phyloP scores from a whole-genome alignment of 2,329 filamentous ascomycete species.

The Clarireedia monteithiana region DNA sequence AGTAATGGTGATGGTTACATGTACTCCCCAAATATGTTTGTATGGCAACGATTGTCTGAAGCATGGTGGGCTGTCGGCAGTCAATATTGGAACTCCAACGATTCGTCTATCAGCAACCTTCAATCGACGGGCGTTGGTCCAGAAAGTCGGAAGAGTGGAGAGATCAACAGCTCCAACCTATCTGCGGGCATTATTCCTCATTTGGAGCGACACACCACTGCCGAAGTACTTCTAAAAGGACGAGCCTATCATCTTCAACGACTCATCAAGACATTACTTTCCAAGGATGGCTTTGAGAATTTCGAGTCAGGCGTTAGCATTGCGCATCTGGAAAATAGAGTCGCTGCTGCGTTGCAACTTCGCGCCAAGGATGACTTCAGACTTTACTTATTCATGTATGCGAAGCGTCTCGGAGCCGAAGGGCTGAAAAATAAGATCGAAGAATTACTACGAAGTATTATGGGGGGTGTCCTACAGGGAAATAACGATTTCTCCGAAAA shows the following conservation, averaged over 20 bases:
- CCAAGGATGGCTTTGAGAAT: slow-evolving; percentile 82
- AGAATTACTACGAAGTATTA: slow-evolving; percentile 74
- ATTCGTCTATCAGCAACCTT: slow-evolving; percentile 76
- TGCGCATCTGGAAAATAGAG: slow-evolving; percentile 88
- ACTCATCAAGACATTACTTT: slow-evolving; percentile 81
- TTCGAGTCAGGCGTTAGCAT: slow-evolving; percentile 90
- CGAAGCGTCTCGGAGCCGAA: slow-evolving; percentile 88
- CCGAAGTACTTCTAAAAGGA: slow-evolving; percentile 83
- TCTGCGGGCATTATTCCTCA: slow-evolving; percentile 90
- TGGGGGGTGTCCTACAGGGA: slow-evolving; percentile 63
- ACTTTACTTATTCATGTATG: slow-evolving; percentile 95
- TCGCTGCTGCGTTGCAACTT: slow-evolving; percentile 79
- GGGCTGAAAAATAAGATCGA: slow-evolving; percentile 83
- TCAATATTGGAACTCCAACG: slow-evolving; percentile 98
- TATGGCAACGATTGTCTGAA: slow-evolving; percentile 94
- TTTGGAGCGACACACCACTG: slow-evolving; percentile 90
- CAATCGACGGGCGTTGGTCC: slow-evolving; percentile 63
- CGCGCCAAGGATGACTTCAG: slow-evolving; percentile 88
- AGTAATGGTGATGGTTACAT: slow-evolving; percentile 92
- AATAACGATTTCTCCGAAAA: slow-evolving; percentile 38
- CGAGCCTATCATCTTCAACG: slow-evolving; percentile 86
- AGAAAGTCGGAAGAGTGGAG: slow-evolving; percentile 38
- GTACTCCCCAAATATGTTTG: slow-evolving; percentile 77
- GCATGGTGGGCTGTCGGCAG: slow-evolving; percentile 97
- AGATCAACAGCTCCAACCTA: slow-evolving; percentile 49